These are phyloP conservation scores for Chernovozyma aurita DNA, from an alignment of 1,139 yeast species.

Conservation along the genomic window DNA sequence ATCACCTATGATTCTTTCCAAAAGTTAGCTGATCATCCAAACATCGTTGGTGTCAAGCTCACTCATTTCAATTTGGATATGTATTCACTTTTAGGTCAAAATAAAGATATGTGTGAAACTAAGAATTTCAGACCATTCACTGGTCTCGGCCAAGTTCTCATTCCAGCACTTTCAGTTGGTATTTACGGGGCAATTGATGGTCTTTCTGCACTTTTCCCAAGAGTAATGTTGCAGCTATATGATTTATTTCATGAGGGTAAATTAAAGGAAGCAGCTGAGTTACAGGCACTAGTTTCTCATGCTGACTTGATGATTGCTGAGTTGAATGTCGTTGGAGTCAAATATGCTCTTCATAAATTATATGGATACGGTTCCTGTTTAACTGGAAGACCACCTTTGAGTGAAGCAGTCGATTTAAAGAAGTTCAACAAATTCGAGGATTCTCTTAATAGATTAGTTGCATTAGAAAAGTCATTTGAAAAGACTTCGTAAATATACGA, in stretches of 20 bases:
- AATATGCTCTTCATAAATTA: conserved; percentile 21
- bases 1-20: conserved; percentile 32
- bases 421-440: conserved; percentile 3
- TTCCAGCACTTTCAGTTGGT: conserved; percentile 43
- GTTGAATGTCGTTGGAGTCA: conserved; percentile 43
- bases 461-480: conserved; percentile 6
- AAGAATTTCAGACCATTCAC: conserved; percentile 36
- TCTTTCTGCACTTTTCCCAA: conserved; percentile 38
- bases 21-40: conserved; percentile 26
- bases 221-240: conserved; percentile 31
- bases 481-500: too few relatives aligned
- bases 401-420: conserved; percentile 1
- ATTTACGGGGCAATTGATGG: conserved; percentile 45
- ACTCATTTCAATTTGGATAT: conserved; percentile 37
- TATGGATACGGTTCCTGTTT: conserved; percentile 17
- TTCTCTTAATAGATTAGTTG: conserved; percentile 10
- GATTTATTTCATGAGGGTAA: conserved; percentile 24
- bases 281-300: conserved; percentile 36
- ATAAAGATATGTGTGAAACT: conserved; percentile 25
- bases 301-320: conserved; percentile 38
- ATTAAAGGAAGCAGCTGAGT: conserved; percentile 32
- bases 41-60: conserved; percentile 35
- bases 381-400: conserved; percentile 22
- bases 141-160: conserved; percentile 45
- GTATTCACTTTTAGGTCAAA: conserved; percentile 35